Base-by-base conservation (phyloP, 371 early-diverging fungal species). In the Mucor circinelloides region DNA sequence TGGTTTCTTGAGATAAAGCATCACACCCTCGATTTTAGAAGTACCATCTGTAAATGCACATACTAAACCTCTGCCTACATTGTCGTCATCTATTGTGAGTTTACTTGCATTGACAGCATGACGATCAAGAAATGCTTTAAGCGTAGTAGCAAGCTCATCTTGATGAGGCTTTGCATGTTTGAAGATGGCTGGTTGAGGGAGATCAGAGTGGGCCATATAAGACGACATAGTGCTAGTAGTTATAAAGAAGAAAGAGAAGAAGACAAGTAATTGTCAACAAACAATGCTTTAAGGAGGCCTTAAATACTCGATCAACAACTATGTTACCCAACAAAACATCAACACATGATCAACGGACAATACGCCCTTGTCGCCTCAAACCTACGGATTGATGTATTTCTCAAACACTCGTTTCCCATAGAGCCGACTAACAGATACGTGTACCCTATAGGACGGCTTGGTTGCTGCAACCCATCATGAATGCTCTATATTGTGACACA, bases 31-130 rank as follows among this genome's bases (percentile, higher is more conserved):
- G 23, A 62, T 32, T 5, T 50, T 21, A 12, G 44, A 8, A 21
- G 44, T 28, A 7, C 6, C 13, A 3, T 27, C 4, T 12, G 17
- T 3, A 25, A 62, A 50, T 1, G 62, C 62, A 7, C 62, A 62
- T 4, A 62, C 36, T 23, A 50, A 30, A 17, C 50, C 36, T 50
- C 50, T 32, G 15, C 62, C 62, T 21, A 62, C 62, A 32, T 50
- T 31, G 30, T 62, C 62, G 34, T 62, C 36, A 17, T 50, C 62
- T 36, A 62, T 62, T 15, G 62, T 62, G 6, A 62, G 34, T 25
- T 31, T 30, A 5, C 19, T 32, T 17, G 60, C 28, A 30, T 19
- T 17, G 15, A 10, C 13, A 21, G 62, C 15, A 50, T 62, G 17
- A 6, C 19, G 15, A 62, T 62, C 50, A 21, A 62, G 32, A 31